Evolutionary conservation across 2,329 filamentous ascomycete genomes (phyloP).

Genomic region (Alternaria sp.): DNA sequence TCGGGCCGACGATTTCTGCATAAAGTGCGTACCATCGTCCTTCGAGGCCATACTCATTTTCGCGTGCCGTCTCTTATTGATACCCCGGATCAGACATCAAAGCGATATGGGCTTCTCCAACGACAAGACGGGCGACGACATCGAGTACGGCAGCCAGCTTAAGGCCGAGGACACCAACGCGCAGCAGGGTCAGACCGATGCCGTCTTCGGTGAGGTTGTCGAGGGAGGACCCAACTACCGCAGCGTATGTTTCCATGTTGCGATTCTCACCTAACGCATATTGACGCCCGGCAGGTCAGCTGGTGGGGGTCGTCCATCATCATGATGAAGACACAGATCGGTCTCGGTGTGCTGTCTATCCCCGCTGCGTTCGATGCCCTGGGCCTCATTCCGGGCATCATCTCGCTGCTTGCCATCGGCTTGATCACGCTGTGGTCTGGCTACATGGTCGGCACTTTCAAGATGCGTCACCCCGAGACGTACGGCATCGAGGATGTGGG

Average conservation of each 20-base stretch:
- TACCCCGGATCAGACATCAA: slow-evolving; percentile 11
- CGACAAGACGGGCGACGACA: slow-evolving; percentile 12
- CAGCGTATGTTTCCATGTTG: slow-evolving; percentile 26
- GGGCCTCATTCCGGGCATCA: slow-evolving; percentile 60
- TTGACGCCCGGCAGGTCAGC: slow-evolving; percentile 32
- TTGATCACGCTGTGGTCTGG: slow-evolving; percentile 60
- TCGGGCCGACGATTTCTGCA: slow-evolving; percentile 18
- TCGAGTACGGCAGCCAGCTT: slow-evolving; percentile 15
- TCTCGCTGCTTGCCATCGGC: slow-evolving; percentile 54
- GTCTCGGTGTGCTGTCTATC: slow-evolving; percentile 60
- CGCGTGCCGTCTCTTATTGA: slow-evolving; percentile 6
- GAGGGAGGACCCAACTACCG: slow-evolving; percentile 66
- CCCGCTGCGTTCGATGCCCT: slow-evolving; percentile 57
- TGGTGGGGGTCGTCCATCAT: slow-evolving; percentile 39
- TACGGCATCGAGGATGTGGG: slow-evolving; percentile 67
- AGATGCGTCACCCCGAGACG: slow-evolving; percentile 62
- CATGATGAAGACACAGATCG: slow-evolving; percentile 46
- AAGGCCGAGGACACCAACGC: slow-evolving; percentile 17
- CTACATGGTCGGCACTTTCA: slow-evolving; percentile 63
- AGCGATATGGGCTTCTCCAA: slow-evolving; percentile 11
- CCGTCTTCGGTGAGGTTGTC: slow-evolving; percentile 61
- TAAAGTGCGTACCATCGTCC: slow-evolving; percentile 15
- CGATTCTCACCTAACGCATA: not conserved
- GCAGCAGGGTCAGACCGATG: slow-evolving; percentile 24
- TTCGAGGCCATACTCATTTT: slow-evolving; percentile 4